Conservation (phyloP, 1,139 yeast species). For the Candida tunisiensis region DNA sequence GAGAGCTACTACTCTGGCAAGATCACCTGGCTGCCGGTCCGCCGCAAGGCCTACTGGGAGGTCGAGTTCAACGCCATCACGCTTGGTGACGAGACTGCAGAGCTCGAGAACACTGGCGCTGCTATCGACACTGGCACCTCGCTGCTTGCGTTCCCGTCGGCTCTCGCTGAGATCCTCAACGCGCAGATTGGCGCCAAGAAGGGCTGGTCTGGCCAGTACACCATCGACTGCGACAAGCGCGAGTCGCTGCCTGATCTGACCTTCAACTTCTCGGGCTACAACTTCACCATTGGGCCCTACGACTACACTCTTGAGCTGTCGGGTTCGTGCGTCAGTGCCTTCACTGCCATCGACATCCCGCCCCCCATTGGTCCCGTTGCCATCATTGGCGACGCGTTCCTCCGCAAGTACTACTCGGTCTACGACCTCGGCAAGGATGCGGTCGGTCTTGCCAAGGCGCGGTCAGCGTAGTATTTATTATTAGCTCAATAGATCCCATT, state of each 20-base stretch:
- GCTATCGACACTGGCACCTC: slow-evolving; percentile 99
- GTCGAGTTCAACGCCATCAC: slow-evolving; percentile 82
- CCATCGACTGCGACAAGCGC: slow-evolving; percentile 75
- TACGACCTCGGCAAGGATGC: slow-evolving; percentile 83
- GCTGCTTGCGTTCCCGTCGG: slow-evolving; percentile 82
- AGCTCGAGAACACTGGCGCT: slow-evolving; percentile 73
- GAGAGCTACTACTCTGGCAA: slow-evolving; percentile 59
- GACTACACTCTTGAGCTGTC: slow-evolving; percentile 89
- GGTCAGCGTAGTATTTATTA: slow-evolving; percentile 3
- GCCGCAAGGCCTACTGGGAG: slow-evolving; percentile 99
- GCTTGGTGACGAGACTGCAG: slow-evolving; percentile 82
- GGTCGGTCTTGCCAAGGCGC: slow-evolving; percentile 65
- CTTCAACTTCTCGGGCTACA: slow-evolving; percentile 73
- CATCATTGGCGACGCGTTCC: slow-evolving; percentile 91
- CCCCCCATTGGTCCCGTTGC: slow-evolving; percentile 94
- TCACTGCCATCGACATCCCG: slow-evolving; percentile 96
- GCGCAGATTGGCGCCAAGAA: slow-evolving; percentile 93
- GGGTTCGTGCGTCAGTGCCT: slow-evolving; percentile 89
- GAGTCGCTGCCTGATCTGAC: slow-evolving; percentile 79
- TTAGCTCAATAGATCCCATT: not conserved
- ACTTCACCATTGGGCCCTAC: slow-evolving; percentile 72
- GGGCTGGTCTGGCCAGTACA: slow-evolving; percentile 95
- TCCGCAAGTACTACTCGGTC: slow-evolving; percentile 85
- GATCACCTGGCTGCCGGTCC: slow-evolving; percentile 86
- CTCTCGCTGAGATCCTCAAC: slow-evolving; percentile 86